Base-by-base conservation (phyloP, 805 yeast species). In the Lipomyces yamanashiensis region DNA sequence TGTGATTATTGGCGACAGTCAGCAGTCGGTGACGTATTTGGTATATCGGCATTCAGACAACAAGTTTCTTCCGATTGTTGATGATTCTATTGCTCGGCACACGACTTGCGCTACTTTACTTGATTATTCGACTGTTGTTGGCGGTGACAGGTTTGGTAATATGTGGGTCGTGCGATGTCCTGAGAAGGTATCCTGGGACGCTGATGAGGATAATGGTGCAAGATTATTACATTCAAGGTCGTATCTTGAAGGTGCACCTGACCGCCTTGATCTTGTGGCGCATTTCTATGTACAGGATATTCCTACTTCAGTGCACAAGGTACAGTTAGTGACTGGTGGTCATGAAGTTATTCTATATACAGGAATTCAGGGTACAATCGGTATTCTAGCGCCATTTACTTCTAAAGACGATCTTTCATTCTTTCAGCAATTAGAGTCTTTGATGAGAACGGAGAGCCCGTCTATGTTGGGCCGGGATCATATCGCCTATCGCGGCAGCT, bases 81-180 rank as follows among this genome's bases (percentile, higher is more conserved):
- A 86, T 71, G 98, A 95, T 75, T 74, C 81, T 0, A 76, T 87
- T 44, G 80, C 86, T 40, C 78, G 97, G 39, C 89, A 88, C 71
- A 80, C 88, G 2, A 87, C 96, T 0, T 70, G 85, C 1, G 69
- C 88, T 49, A 72, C 80, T 2, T 76, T 84, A 67, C 75, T 95
- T 5, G 98, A 95, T 73, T 83, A 85, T 66, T 85, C 85, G 61
- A 91, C 97, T 0, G 84, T 89, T 0, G 78, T 88, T 47, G 90
- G 90, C 0, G 97, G 97, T 13, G 98, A 95, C 73, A 87, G 86
- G 71, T 91, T 89, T 75, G 98, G 98, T 0, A 90, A 88, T 70
- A 53, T 92, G 0, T 86, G 87, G 75, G 82, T 89, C 0, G 75
- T 90, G 47, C 78, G 97, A 63, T 75, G 88, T 47, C 84, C 88